Percentiles rank a stretch among this genome's conserved stretches.
Conservation (phyloP, 2,329 filamentous ascomycete species). For the Alternaria longipes region DNA sequence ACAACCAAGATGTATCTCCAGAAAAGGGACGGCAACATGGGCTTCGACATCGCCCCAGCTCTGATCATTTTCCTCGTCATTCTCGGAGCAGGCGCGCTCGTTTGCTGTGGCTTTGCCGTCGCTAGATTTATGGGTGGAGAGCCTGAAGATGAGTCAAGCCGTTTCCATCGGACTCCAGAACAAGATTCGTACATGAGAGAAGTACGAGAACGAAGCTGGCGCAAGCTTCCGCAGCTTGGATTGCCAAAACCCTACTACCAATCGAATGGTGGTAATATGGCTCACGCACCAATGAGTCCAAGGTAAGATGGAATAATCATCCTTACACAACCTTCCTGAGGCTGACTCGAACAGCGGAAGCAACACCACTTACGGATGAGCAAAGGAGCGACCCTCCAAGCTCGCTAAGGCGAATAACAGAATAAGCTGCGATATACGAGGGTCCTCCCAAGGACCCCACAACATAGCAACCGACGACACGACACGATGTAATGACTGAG, state of each 20-base stretch:
- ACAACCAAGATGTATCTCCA: conserved; percentile 23
- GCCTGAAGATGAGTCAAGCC: conserved; percentile 9
- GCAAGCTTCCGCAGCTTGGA: conserved; percentile 20
- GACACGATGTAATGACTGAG: conserved; percentile 1
- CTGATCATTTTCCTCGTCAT: conserved; percentile 45
- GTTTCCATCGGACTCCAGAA: conserved; percentile 25
- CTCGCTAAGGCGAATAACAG: not conserved
- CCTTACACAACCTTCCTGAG: not conserved
- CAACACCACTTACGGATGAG: conserved; percentile 27
- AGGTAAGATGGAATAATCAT: conserved; percentile 13
- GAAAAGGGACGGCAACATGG: conserved; percentile 38
- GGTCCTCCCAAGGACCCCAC: not conserved
- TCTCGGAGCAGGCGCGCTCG: conserved; percentile 32
- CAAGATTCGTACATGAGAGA: conserved; percentile 49
- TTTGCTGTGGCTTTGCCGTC: conserved; percentile 35
- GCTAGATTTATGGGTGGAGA: conserved; percentile 29
- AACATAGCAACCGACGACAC: not conserved
- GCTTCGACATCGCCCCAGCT: conserved; percentile 34
- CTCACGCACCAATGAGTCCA: conserved; percentile 25
- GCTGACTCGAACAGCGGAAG: conserved; percentile 20
- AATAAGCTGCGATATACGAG: not conserved
- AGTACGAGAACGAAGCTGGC: conserved; percentile 38
- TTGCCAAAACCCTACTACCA: conserved; percentile 4
- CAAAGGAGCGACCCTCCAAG: not conserved
- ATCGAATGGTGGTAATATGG: conserved; percentile 10